These are phyloP conservation scores for Cladosporium sp. DNA, from an alignment of 2,329 filamentous ascomycete genomes.

Conservation along the genomic window DNA sequence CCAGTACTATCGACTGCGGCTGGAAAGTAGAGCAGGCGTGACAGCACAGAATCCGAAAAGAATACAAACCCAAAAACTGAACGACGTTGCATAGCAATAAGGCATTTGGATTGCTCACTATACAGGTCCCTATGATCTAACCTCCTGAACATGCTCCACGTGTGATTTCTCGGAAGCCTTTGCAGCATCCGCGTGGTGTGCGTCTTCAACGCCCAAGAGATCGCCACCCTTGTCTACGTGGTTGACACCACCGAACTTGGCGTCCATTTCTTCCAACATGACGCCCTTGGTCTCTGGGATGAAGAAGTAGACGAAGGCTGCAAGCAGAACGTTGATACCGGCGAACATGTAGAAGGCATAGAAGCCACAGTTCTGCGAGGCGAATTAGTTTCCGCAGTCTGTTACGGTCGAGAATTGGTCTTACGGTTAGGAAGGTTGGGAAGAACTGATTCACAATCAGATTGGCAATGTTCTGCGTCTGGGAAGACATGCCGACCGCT, in stretches of 20 bases:
- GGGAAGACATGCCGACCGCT: conserved; percentile 60
- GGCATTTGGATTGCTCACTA: neutral
- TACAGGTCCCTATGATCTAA: neutral
- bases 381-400: neutral
- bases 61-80: neutral
- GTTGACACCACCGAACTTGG: conserved; percentile 51
- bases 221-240: conserved; percentile 50
- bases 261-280: conserved; percentile 51
- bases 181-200: conserved; percentile 25
- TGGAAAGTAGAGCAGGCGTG: neutral
- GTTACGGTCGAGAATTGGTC: neutral
- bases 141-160: conserved; percentile 17
- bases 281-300: conserved; percentile 41
- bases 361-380: conserved; percentile 45
- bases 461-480: conserved; percentile 56
- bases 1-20: neutral
- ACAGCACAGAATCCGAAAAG: neutral
- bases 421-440: conserved; percentile 52
- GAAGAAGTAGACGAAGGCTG: conserved; percentile 37
- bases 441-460: conserved; percentile 65
- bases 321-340: conserved; percentile 38
- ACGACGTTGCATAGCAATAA: neutral
- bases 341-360: conserved; percentile 53
- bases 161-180: conserved; percentile 11
- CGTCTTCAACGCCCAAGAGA: conserved; percentile 34